phyloP scores from a whole-genome alignment of 129 eudicot genomes.

The Arctium minus region DNA sequence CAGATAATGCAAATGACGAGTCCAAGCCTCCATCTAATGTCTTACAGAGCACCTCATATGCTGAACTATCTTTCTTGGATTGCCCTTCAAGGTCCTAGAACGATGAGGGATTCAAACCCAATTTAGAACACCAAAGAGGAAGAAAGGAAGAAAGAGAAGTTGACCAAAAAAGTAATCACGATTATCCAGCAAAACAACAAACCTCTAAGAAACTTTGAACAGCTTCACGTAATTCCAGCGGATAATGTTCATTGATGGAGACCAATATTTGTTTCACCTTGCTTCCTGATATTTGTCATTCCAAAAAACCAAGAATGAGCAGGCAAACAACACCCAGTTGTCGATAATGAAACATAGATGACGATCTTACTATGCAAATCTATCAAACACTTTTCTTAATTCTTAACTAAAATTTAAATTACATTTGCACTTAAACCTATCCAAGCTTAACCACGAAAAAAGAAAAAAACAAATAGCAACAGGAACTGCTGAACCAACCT shows the following conservation, averaged over 20 bases:
- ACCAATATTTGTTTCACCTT: conserved; percentile 52
- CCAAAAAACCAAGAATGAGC: conserved; percentile 14
- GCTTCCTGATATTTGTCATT: conserved; percentile 30
- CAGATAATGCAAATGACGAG: conserved; percentile 37
- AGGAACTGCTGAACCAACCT: conserved; percentile 36
- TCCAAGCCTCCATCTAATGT: conserved; percentile 55
- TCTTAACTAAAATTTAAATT: too few relatives aligned
- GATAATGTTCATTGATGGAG: conserved; percentile 52
- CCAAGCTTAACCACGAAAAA: neutral
- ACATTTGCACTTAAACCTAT: neutral
- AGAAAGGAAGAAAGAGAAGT: neutral
- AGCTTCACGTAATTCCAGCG: conserved; percentile 55
- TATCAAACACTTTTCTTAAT: too few relatives aligned
- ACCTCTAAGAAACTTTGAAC: conserved; percentile 60
- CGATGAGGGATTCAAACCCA: neutral
- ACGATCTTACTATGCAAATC: neutral
- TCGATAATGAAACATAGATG: neutral
- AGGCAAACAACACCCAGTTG: neutral
- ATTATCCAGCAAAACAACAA: neutral
- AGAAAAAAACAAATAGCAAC: neutral
- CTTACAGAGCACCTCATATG: conserved; percentile 57
- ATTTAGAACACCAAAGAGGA: neutral
- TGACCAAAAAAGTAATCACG: neutral
- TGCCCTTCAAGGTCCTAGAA: conserved; percentile 45
- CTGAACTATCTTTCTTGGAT: conserved; percentile 46